These are phyloP conservation scores for Podospora tetraspora DNA, from an alignment of 495 filamentous ascomycete species.

Conservation along the genomic window DNA sequence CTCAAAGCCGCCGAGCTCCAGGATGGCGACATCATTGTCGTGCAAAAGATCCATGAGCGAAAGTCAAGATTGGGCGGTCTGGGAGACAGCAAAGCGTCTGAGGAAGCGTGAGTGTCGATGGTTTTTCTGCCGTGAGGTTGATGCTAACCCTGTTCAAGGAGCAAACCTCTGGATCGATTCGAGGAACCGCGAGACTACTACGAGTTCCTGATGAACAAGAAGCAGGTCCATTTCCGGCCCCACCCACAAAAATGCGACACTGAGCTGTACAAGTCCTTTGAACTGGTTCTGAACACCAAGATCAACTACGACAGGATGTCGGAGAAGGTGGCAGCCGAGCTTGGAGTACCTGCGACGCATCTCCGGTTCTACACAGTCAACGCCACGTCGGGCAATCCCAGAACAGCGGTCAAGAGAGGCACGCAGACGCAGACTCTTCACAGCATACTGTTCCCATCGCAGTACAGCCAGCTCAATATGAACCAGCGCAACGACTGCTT, in stretches of 20 bases:
- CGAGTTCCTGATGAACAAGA: slow-evolving; percentile 83
- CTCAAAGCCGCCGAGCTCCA: slow-evolving; percentile 90
- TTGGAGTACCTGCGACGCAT: slow-evolving; percentile 71
- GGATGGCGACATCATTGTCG: slow-evolving; percentile 95
- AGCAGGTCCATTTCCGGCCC: slow-evolving; percentile 62
- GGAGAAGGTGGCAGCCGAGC: slow-evolving; percentile 61
- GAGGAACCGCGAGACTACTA: slow-evolving; percentile 80
- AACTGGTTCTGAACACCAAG: slow-evolving; percentile 72
- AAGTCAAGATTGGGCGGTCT: slow-evolving; percentile 33
- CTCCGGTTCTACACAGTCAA: slow-evolving; percentile 85
- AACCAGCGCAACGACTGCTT: slow-evolving; percentile 70
- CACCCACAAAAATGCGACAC: slow-evolving; percentile 46
- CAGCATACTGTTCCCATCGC: slow-evolving; percentile 63
- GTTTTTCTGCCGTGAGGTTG: slow-evolving; percentile 12
- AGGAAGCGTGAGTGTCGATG: slow-evolving; percentile 29
- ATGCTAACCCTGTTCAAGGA: slow-evolving; percentile 14
- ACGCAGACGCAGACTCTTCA: slow-evolving; percentile 55
- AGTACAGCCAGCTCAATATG: slow-evolving; percentile 46
- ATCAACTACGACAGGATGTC: slow-evolving; percentile 87
- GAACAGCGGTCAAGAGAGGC: slow-evolving; percentile 64
- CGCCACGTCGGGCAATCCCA: slow-evolving; percentile 64
- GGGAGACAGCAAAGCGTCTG: slow-evolving; percentile 22
- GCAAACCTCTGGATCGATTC: slow-evolving; percentile 35
- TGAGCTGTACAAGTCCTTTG: slow-evolving; percentile 54
- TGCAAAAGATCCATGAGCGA: slow-evolving; percentile 60